These are phyloP conservation scores for Pseudozyma thailandica DNA, from an alignment of 1,284 basidiomycete genomes.

Conservation along the genomic window DNA sequence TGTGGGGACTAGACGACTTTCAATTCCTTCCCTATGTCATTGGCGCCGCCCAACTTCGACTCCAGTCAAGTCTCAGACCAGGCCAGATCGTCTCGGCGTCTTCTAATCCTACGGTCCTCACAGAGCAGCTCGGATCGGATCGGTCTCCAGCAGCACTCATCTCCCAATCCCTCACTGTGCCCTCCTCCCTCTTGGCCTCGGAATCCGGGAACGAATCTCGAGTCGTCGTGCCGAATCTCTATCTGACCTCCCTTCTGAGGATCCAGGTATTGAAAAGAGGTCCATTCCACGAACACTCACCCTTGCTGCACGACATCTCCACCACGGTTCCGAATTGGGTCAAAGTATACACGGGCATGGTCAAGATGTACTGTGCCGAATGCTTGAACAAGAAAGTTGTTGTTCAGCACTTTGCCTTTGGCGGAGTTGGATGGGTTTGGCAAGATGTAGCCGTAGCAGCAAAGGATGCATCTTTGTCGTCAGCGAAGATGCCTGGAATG, in stretches of 20 bases:
- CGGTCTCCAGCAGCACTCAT: conserved; percentile 12
- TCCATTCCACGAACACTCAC: conserved; percentile 69
- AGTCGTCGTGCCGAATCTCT: conserved; percentile 58
- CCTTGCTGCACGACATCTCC: conserved; percentile 86
- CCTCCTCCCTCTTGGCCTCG: conserved; percentile 4
- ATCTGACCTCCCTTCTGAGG: conserved; percentile 75
- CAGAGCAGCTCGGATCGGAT: background rate
- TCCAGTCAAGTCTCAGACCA: conserved; percentile 18
- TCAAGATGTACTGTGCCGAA: conserved; percentile 97
- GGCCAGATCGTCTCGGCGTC: conserved; percentile 14
- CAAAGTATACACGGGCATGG: conserved; percentile 87
- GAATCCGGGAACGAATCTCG: background rate
- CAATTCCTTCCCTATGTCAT: conserved; percentile 90
- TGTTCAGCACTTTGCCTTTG: conserved; percentile 91
- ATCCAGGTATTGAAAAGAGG: conserved; percentile 60
- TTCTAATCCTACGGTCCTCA: conserved; percentile 8
- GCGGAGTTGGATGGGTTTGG: conserved; percentile 68
- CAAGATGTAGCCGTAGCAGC: conserved; percentile 1
- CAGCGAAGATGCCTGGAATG: conserved; percentile 4
- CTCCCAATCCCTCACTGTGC: background rate
- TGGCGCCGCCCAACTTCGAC: conserved; percentile 85
- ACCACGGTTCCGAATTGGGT: conserved; percentile 84
- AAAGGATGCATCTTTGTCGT: background rate
- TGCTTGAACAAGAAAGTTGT: conserved; percentile 96
- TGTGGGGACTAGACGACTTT: conserved; percentile 96